These are phyloP conservation scores for Cyberlindnera xylosilytica DNA, from an alignment of 805 yeast genomes.

Conservation along the genomic window DNA sequence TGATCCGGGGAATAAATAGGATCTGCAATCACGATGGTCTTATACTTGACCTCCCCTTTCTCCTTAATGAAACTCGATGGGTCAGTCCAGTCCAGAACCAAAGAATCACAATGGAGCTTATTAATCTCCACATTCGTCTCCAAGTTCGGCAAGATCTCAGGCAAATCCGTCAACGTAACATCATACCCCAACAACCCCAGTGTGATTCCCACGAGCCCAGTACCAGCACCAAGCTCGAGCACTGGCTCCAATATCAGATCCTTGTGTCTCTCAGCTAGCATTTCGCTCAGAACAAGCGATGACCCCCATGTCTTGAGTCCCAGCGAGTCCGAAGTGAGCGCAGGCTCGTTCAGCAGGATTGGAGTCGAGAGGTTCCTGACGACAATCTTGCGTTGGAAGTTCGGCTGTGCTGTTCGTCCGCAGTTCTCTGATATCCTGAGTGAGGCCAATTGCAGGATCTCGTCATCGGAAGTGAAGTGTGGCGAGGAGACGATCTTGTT, in stretches of 20 bases:
- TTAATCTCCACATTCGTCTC: constrained; percentile 57
- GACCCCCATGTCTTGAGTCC: constrained; percentile 98
- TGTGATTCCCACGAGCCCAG: constrained; percentile 85
- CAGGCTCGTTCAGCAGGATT: constrained; percentile 65
- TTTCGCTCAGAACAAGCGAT: constrained; percentile 61
- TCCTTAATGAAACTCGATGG: constrained; percentile 41
- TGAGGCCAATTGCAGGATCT: constrained; percentile 55
- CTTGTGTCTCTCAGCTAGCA: constrained; percentile 39
- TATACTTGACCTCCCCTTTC: constrained; percentile 36
- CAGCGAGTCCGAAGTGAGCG: constrained; percentile 78
- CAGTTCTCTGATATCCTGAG: constrained; percentile 72
- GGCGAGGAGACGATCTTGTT: constrained; percentile 50
- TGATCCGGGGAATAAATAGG: constrained; percentile 85
- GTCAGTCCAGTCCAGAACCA: constrained; percentile 74
- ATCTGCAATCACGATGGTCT: constrained; percentile 73
- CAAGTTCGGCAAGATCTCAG: constrained; percentile 72
- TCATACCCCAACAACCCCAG: constrained; percentile 49
- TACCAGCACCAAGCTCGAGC: constrained; percentile 91
- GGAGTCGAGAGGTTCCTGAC: constrained; percentile 35
- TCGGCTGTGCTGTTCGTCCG: constrained; percentile 82
- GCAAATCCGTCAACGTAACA: constrained; percentile 65
- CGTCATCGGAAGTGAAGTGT: constrained; percentile 29
- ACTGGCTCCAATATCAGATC: constrained; percentile 28
- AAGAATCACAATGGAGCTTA: constrained; percentile 35
- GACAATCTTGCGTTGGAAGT: constrained; percentile 56